Base-by-base conservation (phyloP, 345 rosid species). In the Firmiana major region DNA sequence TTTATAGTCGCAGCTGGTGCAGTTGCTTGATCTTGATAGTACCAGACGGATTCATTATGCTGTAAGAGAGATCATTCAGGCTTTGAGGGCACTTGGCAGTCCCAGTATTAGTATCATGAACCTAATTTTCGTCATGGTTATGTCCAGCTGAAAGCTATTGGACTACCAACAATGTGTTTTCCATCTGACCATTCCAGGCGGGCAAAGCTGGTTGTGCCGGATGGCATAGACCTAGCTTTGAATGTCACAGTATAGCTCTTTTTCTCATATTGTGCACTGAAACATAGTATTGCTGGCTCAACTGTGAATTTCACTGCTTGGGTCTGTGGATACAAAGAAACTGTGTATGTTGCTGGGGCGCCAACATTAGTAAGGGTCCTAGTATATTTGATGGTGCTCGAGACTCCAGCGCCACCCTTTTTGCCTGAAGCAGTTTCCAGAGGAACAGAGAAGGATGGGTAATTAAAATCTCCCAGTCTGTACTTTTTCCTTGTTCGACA, bases 311-410 rank as follows among this genome's bases (percentile, higher is more conserved):
- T 86, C 74, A 90, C 90, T 48, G 86, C 80, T 45, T 74, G 69
- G 48, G 77, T 78, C 63, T 78, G 78, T 38, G 91, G 80, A 64
- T 83, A 76, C 40, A 87, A 43, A 11, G 84, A 81, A 49, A 85
- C 84, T 74, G 62, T 85, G 57, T 89, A 90, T 0, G 85, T 84
- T 9, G 79, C 82, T 0, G 84, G 82, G 53, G 82, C 69, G 22
- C 94, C 94, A 28, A 87, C 89, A 45, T 89, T 90, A 0, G 92
- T 89, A 57, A 90, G 76, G 13, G 92, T 88, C 75, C 92, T 85
- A 19, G 80, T 74, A 70, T 87, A 85, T 54, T 85, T 87, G 51
- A 85, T 77, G 0, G 79, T 84, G 87, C 82, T 85, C 28, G 73
- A 73, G 40, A 49, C 81, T 12, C 82, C 85, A 68, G 75, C 77